Percentiles rank a stretch among this genome's conserved stretches.
Conservation (phyloP, 768 basidiomycete genomes). For the Russula vinacea region DNA sequence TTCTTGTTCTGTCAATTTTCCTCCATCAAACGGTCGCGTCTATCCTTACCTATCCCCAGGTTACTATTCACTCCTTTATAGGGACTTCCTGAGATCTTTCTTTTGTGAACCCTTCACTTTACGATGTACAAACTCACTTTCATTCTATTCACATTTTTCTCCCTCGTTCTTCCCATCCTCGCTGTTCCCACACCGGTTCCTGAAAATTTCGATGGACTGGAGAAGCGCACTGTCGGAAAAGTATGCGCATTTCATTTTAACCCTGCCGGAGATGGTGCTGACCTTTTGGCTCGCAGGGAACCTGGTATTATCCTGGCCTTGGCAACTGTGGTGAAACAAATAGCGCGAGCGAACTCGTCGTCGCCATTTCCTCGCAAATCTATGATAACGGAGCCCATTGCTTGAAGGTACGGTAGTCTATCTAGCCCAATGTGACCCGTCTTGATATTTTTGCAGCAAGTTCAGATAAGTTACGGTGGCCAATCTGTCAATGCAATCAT, state of each 20-base stretch:
- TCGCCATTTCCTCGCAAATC: constrained; percentile 19
- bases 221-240: constrained; percentile 54
- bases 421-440: background rate
- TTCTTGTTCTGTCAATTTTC: background rate
- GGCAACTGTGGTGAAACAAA: constrained; percentile 27
- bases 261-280: constrained; percentile 14
- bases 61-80: background rate
- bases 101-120: constrained; percentile 8
- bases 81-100: constrained; percentile 5
- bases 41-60: constrained; percentile 18
- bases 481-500: constrained; percentile 17
- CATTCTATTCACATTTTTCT: constrained; percentile 42
- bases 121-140: constrained; percentile 43
- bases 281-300: constrained; percentile 18
- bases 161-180: constrained; percentile 42
- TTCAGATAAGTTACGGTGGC: constrained; percentile 5
- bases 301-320: constrained; percentile 24
- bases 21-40: constrained; percentile 29
- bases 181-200: constrained; percentile 47
- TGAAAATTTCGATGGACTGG: constrained; percentile 33
- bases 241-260: constrained; percentile 40
- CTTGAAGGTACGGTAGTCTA: constrained; percentile 19
- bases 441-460: constrained; percentile 16
- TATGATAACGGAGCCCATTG: constrained; percentile 16
- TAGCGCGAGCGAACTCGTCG: constrained; percentile 3